Base-by-base conservation (phyloP, 2,329 filamentous ascomycete species). In the Colletotrichum ledebouriae region DNA sequence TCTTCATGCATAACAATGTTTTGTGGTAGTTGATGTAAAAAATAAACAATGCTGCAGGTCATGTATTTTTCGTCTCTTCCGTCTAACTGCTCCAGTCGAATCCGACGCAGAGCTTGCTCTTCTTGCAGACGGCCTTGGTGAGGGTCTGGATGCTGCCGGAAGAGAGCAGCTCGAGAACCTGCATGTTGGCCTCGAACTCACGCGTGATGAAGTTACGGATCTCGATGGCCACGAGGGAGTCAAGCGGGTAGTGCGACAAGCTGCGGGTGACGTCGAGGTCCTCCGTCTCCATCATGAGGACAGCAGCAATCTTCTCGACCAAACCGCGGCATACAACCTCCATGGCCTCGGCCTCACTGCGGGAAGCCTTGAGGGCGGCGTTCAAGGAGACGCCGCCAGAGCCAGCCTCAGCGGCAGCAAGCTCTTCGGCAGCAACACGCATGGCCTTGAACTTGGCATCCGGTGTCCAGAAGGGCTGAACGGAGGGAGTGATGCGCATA, bases 401-500 rank as follows among this genome's bases (percentile, higher is more conserved):
- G 13, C 76, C 73, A 13, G 78, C 75, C 41, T 77, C 76, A 10
- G 77, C 77, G 0, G 77, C 79, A 9, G 80, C 77, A 1, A 78
- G 79, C 7, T 75, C 76, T 50, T 81, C 79, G 3, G 80, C 77
- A 0, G 78, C 76, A 67, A 81, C 75, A 12, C 81, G 81, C 29
- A 88, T 78, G 37, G 81, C 78, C 63, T 82, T 82, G 76, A 88
- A 88, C 73, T 86, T 87, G 60, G 82, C 84, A 56, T 89, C 86
- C 2, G 79, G 74, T 3, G 81, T 82, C 82, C 86, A 89, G 77
- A 86, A 88, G 0, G 85, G 85, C 57, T 82, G 76, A 71, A 80
- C 76, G 3, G 76, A 76, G 6, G 80, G 79, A 22, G 80, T 83
- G 69, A 87, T 82, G 61, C 82, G 80, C 74, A 88, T 81, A 2